Percentiles rank a stretch among this genome's conserved stretches.
phyloP scores from a whole-genome alignment of 768 basidiomycete species.

The Lactarius akahatsu region DNA sequence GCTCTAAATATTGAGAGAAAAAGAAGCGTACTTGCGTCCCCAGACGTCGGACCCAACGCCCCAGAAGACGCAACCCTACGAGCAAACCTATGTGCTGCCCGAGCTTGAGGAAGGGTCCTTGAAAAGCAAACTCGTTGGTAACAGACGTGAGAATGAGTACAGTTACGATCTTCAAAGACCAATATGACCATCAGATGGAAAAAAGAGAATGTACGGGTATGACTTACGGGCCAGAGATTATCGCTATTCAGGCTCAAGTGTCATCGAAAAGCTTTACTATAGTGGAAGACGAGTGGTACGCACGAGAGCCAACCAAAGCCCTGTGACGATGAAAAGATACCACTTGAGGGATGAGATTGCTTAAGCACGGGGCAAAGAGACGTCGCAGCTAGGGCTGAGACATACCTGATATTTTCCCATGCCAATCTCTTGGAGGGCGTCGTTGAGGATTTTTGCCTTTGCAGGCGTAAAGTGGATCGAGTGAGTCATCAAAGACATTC shows the following conservation, averaged over 20 bases:
- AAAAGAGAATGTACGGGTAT: not conserved
- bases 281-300: slow-evolving; percentile 32
- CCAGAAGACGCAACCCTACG: slow-evolving; percentile 68
- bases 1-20: not conserved
- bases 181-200: not conserved
- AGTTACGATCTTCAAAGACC: slow-evolving; percentile 50
- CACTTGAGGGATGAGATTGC: slow-evolving; percentile 41
- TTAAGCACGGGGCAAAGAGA: not conserved
- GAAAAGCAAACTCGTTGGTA: slow-evolving; percentile 60
- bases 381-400: not conserved
- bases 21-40: slow-evolving; percentile 55
- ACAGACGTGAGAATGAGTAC: slow-evolving; percentile 64
- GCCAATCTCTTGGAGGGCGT: slow-evolving; percentile 51
- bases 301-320: slow-evolving; percentile 79
- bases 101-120: slow-evolving; percentile 63
- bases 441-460: slow-evolving; percentile 49
- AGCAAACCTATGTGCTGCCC: slow-evolving; percentile 72
- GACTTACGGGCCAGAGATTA: slow-evolving; percentile 66
- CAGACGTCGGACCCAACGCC: slow-evolving; percentile 67
- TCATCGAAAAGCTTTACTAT: not conserved
- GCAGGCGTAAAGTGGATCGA: slow-evolving; percentile 50
- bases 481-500: slow-evolving; percentile 11
- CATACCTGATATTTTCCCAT: slow-evolving; percentile 57
- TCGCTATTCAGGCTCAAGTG: slow-evolving; percentile 45
- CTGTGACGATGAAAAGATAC: slow-evolving; percentile 59